Evolutionary conservation across 305 asterid species (phyloP), one percentile per base, ranked within the genome.

Genomic region (Fraxinus greggii): DNA sequence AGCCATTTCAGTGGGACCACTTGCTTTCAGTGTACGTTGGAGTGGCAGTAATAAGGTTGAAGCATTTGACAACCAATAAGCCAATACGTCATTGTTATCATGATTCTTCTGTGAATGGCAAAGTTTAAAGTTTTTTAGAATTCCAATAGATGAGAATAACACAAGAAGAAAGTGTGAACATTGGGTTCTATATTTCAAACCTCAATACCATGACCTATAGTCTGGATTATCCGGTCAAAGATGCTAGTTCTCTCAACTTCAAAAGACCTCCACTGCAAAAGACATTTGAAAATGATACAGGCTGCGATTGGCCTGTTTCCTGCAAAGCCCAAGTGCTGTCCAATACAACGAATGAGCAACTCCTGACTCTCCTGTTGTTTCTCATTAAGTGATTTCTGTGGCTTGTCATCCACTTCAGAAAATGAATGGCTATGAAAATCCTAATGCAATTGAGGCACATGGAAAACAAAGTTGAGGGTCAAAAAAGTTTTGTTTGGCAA

Each of bases 201-300:
- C 95, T 91, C 95, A 70, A 91, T 86, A 81, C 89, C 91, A 80
- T 90, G 92, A 56, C 95, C 95, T 67, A 91, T 88, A 28, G 91
- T 88, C 84, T 91, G 93, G 87, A 91, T 91, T 84, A 91, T 90
- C 48, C 89, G 83, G 78, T 91, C 93, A 89, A 91, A 91, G 40
- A 91, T 91, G 69, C 84, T 86, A 3, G 95, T 91, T 79, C 93
- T 86, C 83, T 91, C 95, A 82, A 95, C 98, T 89, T 95, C 98
- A 82, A 95, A 95, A 78, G 98, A 95, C 84, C 98, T 91, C 98
- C 98, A 95, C 48, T 95, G 98, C 87, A 95, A 84, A 82, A 95
- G 98, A 85, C 98, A 95, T 86, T 95, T 95, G 72, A 92, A 95
- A 79, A 95, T 93, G 87, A 93, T 91, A 86, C 98, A 93, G 76